Conservation (phyloP, 768 basidiomycete species). For the Floccularia luteovirens region DNA sequence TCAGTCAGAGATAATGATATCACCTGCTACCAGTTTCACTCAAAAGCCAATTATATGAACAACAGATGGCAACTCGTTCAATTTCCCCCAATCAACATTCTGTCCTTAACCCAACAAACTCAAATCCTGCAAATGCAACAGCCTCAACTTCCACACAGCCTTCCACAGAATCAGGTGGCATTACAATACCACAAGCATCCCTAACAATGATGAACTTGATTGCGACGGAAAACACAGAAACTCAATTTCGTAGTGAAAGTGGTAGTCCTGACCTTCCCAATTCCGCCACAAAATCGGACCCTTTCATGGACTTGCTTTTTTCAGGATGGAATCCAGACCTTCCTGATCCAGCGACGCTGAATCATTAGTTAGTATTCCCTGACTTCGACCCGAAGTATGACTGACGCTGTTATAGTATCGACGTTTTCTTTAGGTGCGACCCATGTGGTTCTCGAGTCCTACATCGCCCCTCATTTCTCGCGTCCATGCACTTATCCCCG, state of each 20-base stretch:
- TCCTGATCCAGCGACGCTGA: constrained; percentile 64
- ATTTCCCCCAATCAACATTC: constrained; percentile 26
- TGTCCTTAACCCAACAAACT: constrained; percentile 11
- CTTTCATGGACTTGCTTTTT: constrained; percentile 59
- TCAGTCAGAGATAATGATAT: not conserved
- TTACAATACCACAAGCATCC: constrained; percentile 37
- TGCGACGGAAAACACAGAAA: constrained; percentile 26
- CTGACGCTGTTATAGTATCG: constrained; percentile 44
- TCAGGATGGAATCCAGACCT: constrained; percentile 84
- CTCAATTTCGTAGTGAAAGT: constrained; percentile 33
- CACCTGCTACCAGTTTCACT: constrained; percentile 39
- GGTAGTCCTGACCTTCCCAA: constrained; percentile 43
- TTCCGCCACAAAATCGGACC: constrained; percentile 33
- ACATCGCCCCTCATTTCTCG: constrained; percentile 73
- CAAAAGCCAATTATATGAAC: constrained; percentile 53
- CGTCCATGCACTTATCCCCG: constrained; percentile 75
- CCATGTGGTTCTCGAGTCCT: constrained; percentile 82
- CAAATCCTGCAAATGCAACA: constrained; percentile 11
- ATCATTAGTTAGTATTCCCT: constrained; percentile 59
- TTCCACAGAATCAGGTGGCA: constrained; percentile 23
- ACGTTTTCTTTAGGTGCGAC: constrained; percentile 83
- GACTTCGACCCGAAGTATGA: constrained; percentile 5
- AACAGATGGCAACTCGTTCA: constrained; percentile 29
- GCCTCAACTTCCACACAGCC: constrained; percentile 12
- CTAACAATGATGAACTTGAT: constrained; percentile 34